phyloP scores from a whole-genome alignment of 2,329 filamentous ascomycete genomes.

The Beauveria asiatica region DNA sequence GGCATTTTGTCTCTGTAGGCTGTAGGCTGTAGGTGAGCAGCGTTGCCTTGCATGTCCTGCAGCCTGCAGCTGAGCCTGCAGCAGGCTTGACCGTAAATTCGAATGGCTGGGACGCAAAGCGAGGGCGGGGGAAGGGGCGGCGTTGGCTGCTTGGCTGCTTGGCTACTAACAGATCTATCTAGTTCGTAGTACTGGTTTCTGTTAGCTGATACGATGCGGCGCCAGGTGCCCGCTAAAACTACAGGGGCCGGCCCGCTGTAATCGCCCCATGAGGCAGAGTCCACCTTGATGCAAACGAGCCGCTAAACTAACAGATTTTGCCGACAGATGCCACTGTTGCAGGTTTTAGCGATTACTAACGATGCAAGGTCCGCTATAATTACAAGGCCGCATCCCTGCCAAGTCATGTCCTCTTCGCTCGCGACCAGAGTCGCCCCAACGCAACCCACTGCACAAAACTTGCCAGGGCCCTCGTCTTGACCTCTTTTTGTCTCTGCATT shows the following conservation, averaged over 20 bases:
- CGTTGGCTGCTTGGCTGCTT: not conserved
- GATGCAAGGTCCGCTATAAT: too few species aligned
- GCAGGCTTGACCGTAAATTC: slow-evolving; percentile 21
- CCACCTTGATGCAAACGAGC: not conserved
- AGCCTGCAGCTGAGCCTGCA: not conserved
- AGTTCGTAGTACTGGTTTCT: not conserved
- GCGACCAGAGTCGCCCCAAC: too few species aligned
- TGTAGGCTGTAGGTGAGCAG: too few species aligned
- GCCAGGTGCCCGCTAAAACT: too few species aligned
- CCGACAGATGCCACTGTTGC: not conserved
- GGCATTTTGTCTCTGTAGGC: not conserved
- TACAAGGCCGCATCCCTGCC: too few species aligned
- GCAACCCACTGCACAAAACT: not conserved
- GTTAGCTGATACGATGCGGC: not conserved
- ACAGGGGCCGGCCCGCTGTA: not conserved
- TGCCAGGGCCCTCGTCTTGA: not conserved
- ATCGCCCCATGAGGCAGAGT: not conserved
- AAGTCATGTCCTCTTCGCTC: too few species aligned
- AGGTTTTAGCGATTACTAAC: too few species aligned
- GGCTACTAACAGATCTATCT: not conserved
- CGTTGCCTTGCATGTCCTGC: not conserved
- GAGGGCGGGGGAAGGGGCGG: slow-evolving; percentile 6
- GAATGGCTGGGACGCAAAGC: slow-evolving; percentile 20
- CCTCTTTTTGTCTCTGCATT: not conserved
- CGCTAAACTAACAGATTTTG: not conserved